Evolutionary conservation across 1,139 yeast species (phyloP).

Genomic region (Blastobotrys indianensis): DNA sequence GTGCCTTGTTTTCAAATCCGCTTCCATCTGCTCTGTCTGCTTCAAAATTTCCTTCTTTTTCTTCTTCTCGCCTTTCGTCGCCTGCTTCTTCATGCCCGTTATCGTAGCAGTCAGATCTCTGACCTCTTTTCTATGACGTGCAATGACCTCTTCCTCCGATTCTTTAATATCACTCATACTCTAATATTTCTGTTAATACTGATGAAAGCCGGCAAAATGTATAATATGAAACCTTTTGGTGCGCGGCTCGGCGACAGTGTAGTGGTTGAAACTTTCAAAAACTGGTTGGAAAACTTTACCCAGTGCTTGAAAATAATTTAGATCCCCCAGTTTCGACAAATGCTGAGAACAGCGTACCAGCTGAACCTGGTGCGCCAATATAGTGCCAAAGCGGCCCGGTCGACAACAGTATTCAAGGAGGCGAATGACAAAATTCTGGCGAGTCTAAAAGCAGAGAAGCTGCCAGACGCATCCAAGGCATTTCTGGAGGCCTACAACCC

Average conservation of each 20-base stretch:
- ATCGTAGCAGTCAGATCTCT: constrained; percentile 59
- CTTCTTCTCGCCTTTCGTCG: constrained; percentile 71
- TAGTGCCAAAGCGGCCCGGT: constrained; percentile 1
- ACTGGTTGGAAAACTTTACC: background rate
- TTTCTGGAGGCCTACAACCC: constrained; percentile 10
- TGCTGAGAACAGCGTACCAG: too few species aligned
- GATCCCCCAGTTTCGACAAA: too few species aligned
- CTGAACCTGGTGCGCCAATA: background rate
- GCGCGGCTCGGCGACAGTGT: too few species aligned
- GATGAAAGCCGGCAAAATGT: too few species aligned
- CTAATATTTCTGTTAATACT: background rate
- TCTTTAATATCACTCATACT: constrained; percentile 22
- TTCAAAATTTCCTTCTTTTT: constrained; percentile 45
- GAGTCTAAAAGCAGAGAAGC: constrained; percentile 3
- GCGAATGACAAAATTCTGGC: background rate
- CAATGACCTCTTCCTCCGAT: constrained; percentile 48
- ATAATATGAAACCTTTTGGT: too few species aligned
- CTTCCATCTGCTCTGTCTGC: constrained; percentile 56
- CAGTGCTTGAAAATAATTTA: too few species aligned
- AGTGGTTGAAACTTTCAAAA: background rate
- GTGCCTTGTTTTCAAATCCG: constrained; percentile 49
- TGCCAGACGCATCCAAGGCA: constrained; percentile 6
- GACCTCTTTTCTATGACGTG: constrained; percentile 63
- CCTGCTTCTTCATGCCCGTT: constrained; percentile 77
- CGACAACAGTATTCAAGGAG: background rate